Evolutionary conservation across 164 flowering plant genomes (phyloP).

Genomic region (Umbilicus rupestris): DNA sequence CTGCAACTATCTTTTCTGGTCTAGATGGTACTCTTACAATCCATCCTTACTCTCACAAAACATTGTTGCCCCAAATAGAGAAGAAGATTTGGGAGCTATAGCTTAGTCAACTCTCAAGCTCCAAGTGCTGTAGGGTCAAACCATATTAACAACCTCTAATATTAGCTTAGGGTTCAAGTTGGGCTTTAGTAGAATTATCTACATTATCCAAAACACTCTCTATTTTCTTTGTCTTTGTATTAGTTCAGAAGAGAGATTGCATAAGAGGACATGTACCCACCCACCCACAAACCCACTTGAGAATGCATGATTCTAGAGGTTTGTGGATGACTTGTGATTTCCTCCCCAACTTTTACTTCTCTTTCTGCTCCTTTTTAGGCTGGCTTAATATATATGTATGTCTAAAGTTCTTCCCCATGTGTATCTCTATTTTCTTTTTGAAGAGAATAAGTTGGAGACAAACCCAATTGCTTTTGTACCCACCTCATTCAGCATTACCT

Average conservation of each 20-base stretch:
- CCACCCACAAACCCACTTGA: background rate
- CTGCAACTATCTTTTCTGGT: conserved; percentile 57
- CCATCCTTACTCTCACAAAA: conserved; percentile 21
- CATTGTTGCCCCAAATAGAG: conserved; percentile 15
- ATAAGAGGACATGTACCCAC: too few species aligned
- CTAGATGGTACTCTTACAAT: conserved; percentile 45
- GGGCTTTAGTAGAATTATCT: background rate
- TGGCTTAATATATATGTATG: background rate
- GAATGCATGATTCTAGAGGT: background rate
- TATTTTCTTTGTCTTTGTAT: background rate
- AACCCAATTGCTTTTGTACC: background rate
- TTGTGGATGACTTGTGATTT: background rate
- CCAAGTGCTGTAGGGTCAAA: background rate
- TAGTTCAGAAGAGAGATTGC: background rate
- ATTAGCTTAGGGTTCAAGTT: background rate
- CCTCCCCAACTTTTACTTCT: background rate
- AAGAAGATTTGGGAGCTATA: background rate
- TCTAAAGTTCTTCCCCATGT: background rate
- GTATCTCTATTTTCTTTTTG: background rate
- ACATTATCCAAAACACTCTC: background rate
- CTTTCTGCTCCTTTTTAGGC: background rate
- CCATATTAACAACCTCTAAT: conserved; percentile 1
- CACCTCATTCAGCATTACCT: background rate
- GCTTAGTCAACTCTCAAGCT: background rate
- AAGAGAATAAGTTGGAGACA: background rate